Conservation (phyloP, 2,329 filamentous ascomycete genomes). For the Aspergillus pseudotamarii region DNA sequence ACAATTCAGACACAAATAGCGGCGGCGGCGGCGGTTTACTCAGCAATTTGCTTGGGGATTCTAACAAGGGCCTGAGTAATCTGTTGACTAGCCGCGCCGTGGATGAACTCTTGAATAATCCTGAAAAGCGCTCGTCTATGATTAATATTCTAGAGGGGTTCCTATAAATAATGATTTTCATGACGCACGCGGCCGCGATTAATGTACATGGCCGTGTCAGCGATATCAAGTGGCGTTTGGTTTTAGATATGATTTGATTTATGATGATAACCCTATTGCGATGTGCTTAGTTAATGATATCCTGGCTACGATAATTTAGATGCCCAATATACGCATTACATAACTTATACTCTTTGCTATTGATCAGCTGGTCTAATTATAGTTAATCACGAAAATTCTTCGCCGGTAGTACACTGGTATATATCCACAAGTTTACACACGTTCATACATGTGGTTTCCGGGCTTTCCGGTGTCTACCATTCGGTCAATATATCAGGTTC, state of each 20-base stretch:
- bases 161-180: background rate
- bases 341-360: background rate
- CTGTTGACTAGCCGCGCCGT: background rate
- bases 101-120: conserved; percentile 12
- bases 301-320: background rate
- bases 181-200: background rate
- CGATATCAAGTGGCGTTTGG: background rate
- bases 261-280: conserved; percentile 4
- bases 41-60: conserved; percentile 9
- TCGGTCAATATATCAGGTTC: background rate
- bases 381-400: background rate
- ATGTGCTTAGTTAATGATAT: conserved; percentile 1
- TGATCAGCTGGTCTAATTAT: background rate
- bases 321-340: background rate
- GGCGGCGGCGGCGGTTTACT: conserved; percentile 10
- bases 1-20: background rate
- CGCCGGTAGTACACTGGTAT: too few relatives aligned
- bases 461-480: background rate
- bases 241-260: background rate
- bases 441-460: background rate
- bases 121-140: conserved; percentile 20
- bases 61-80: conserved; percentile 5
- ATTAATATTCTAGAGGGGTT: conserved; percentile 16
- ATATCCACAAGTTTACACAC: background rate
- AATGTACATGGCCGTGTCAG: background rate